Evolutionary conservation across 805 yeast genomes (phyloP).

Genomic region (Spathaspora girioi): DNA sequence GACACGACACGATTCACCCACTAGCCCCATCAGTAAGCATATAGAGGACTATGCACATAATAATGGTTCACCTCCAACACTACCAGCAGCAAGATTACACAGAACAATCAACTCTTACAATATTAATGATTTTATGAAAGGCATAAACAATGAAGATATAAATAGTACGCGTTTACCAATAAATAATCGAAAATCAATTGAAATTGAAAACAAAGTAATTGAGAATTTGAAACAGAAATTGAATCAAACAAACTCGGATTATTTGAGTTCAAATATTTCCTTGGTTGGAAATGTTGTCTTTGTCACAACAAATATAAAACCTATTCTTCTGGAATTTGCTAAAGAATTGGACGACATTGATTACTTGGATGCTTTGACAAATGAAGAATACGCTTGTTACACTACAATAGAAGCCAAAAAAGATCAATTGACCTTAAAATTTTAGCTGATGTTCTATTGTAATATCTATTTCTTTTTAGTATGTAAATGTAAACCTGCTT

Average conservation of each 20-base stretch:
- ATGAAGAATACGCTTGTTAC: slow-evolving; percentile 9
- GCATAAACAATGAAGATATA: slow-evolving; percentile 8
- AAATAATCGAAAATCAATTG: slow-evolving; percentile 17
- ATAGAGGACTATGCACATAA: not conserved
- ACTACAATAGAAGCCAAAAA: not conserved
- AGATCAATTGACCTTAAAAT: slow-evolving; percentile 3
- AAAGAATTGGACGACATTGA: slow-evolving; percentile 11
- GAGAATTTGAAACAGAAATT: slow-evolving; percentile 9
- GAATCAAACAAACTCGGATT: slow-evolving; percentile 4
- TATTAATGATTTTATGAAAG: slow-evolving; percentile 13
- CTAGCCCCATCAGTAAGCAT: not conserved
- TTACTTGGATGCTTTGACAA: slow-evolving; percentile 9
- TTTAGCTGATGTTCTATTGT: not conserved
- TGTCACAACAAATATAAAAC: slow-evolving; percentile 9
- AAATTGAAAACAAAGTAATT: slow-evolving; percentile 16
- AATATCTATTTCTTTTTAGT: too few relatives aligned
- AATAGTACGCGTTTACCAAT: slow-evolving; percentile 10
- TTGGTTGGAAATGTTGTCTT: slow-evolving; percentile 20
- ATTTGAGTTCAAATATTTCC: slow-evolving; percentile 10
- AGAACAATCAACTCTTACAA: slow-evolving; percentile 15
- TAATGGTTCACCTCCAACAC: not conserved
- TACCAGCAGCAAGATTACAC: slow-evolving; percentile 3
- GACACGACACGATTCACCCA: not conserved
- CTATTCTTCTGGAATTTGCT: not conserved
- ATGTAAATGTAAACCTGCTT: not conserved